Conservation (phyloP, 2,329 filamentous ascomycete genomes). For the Huntiella decipiens region DNA sequence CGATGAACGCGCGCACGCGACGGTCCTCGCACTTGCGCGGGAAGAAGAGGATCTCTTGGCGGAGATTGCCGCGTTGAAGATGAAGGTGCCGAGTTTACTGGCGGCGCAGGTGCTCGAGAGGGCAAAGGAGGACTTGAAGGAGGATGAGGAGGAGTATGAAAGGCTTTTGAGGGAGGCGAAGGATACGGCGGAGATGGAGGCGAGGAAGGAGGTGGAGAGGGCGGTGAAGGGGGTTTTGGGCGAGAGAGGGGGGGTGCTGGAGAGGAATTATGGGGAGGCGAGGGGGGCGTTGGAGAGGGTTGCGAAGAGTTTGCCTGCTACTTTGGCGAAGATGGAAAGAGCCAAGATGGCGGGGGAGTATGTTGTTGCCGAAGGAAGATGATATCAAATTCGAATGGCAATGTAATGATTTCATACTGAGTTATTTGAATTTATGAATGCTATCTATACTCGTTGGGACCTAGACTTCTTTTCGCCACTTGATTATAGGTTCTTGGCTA, state of each 20-base stretch:
- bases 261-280: constrained; percentile 26
- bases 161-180: constrained; percentile 20
- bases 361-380: constrained; percentile 24
- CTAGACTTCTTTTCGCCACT: background rate
- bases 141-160: constrained; percentile 33
- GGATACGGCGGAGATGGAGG: constrained; percentile 12
- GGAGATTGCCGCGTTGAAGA: constrained; percentile 42
- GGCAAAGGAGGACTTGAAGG: constrained; percentile 21
- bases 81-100: constrained; percentile 27
- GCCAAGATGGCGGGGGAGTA: constrained; percentile 41
- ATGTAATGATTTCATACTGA: too few relatives aligned
- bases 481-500: background rate
- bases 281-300: constrained; percentile 32
- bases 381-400: background rate
- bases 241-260: constrained; percentile 26
- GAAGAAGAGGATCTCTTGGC: constrained; percentile 45
- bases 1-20: constrained; percentile 37
- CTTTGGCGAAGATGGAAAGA: constrained; percentile 46
- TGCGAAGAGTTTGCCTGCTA: constrained; percentile 41
- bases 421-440: background rate
- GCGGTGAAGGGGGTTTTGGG: constrained; percentile 17
- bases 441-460: too few relatives aligned
- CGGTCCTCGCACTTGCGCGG: constrained; percentile 39
- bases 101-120: constrained; percentile 25
- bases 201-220: constrained; percentile 12